Base-by-base conservation (phyloP, 306 rosid genomes). In the Cucumis sativus region DNA sequence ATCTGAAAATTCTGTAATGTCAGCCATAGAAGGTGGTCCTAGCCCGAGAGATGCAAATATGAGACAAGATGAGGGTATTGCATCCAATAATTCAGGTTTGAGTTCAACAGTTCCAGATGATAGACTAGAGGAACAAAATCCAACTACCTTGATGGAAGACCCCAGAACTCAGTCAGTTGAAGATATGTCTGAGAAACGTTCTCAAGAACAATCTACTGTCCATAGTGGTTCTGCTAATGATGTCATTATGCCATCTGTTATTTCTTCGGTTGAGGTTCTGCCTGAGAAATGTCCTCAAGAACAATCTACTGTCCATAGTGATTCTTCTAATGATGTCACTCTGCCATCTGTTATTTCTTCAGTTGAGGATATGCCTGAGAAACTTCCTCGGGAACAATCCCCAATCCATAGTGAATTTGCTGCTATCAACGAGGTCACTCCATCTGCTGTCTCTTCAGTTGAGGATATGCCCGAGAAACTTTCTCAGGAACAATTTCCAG, bases 81-180 rank as follows among this genome's bases (percentile, higher is more conserved):
- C 40, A 67, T 52, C 43, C 40, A 39, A 16, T 66, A 35, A 52
- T 59, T 20, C 75, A 55, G 58, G 52, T 45, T 17, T n/a, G 28
- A 58, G 58, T 67, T 51, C 65, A 47, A 51, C 74, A 30, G 61
- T 17, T 64, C 15, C 35, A 33, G 80, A 61, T 33, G 74, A 64
- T 18, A 64, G 73, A 61, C 25, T 54, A 10, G 80, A 35, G 49
- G 80, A 66, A 51, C 76, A 54, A 21, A 49, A 54, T 59, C 47
- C 10, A 43, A 40, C 41, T 76, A 59, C 57, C 55, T 20, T 76
- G 69, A 59, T 57, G 69, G 79, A 76, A 59, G 70, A 76, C 51
- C 57, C 79, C 41, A 41, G 41, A 76, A 76, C 79, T 57, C 68
- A 57, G 40, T 14, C 55, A 37, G 47, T 78, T 14, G 58, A 66